These are phyloP conservation scores for Neurospora sp. DNA, from an alignment of 2,329 filamentous ascomycete genomes.

Conservation along the genomic window DNA sequence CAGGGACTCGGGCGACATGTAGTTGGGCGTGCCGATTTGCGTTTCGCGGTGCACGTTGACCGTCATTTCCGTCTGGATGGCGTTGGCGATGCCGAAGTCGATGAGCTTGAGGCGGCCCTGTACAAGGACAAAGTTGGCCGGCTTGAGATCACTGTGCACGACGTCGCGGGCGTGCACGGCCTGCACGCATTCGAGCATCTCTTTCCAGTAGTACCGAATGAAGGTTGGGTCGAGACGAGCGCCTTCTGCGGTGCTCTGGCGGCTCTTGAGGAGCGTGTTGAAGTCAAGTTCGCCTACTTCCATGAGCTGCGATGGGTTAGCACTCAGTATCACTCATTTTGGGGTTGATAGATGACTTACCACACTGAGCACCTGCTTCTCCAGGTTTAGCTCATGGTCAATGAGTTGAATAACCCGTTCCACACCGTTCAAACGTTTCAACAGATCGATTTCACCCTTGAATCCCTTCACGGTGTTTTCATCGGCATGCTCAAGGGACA, in stretches of 20 bases:
- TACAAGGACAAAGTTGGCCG: slow-evolving; percentile 91
- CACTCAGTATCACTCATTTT: not conserved
- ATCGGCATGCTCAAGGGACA: slow-evolving; percentile 83
- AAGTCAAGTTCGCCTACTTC: slow-evolving; percentile 94
- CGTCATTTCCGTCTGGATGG: slow-evolving; percentile 89
- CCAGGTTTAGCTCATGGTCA: slow-evolving; percentile 88
- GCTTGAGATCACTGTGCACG: slow-evolving; percentile 94
- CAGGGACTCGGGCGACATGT: slow-evolving; percentile 94
- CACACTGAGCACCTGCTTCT: slow-evolving; percentile 79
- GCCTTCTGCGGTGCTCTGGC: slow-evolving; percentile 55
- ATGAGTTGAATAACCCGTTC: slow-evolving; percentile 84
- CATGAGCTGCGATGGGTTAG: slow-evolving; percentile 57
- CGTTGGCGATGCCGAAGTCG: slow-evolving; percentile 96
- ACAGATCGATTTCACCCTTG: slow-evolving; percentile 89
- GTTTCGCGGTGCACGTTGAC: slow-evolving; percentile 95
- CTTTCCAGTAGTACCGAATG: slow-evolving; percentile 97
- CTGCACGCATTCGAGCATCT: slow-evolving; percentile 94
- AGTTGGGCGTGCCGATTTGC: slow-evolving; percentile 93
- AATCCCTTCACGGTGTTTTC: slow-evolving; percentile 74
- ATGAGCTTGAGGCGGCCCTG: slow-evolving; percentile 88
- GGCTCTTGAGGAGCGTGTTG: slow-evolving; percentile 69
- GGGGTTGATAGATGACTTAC: slow-evolving; percentile 38
- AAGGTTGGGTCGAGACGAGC: slow-evolving; percentile 79
- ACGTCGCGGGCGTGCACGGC: slow-evolving; percentile 85
- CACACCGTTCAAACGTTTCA: slow-evolving; percentile 71